Evolutionary conservation across 2,329 filamentous ascomycete genomes (phyloP), one percentile per base, ranked within the genome.

Genomic region (Capronia coronata): DNA sequence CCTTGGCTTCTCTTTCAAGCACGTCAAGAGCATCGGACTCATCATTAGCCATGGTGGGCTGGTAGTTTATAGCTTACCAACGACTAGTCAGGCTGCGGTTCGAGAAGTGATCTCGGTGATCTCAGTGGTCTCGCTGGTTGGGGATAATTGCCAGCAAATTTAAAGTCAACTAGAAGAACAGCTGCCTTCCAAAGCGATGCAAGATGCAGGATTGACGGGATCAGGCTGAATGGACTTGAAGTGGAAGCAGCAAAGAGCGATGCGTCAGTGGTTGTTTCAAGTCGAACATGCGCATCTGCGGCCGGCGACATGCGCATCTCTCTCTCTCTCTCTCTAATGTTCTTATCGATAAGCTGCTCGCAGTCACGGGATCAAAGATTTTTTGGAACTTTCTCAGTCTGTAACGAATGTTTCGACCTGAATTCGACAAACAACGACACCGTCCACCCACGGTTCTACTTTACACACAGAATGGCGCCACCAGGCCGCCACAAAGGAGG

Each of bases 1-100:
- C 91, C 62, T 91, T 94, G 47, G 84, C 83, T 65, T 95, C 89
- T 27, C 81, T 77, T 63, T 91, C 87, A 35, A 96, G 82, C 54
- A 82, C 81, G 64, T 89, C 84, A 56, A 95, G 78, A 39, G 86
- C 84, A 66, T 88, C 86, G 62, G 81, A 75, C 59, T 90, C 85
- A 58, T 80, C 76, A 48, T 83, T 77, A 56, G 70, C 71, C 74
- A 76, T 77, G 52, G 38, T 59, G 55, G 52, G 52, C 51, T 48
- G 49, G 45, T 39, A 35, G 51, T 52, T n/a, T 55, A 41, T 51
- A 49, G 49, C 59, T 61, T 61, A 61, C 59, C 59, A 30, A 47
- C 53, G 43, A 44, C 42, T 42, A 39, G 42, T 19, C 37, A 39
- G 41, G 30, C 37, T 37, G 48, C 37, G 30, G 19, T 27, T 35